Base-by-base conservation (phyloP, 768 basidiomycete species). In the Boletus coccyginus region DNA sequence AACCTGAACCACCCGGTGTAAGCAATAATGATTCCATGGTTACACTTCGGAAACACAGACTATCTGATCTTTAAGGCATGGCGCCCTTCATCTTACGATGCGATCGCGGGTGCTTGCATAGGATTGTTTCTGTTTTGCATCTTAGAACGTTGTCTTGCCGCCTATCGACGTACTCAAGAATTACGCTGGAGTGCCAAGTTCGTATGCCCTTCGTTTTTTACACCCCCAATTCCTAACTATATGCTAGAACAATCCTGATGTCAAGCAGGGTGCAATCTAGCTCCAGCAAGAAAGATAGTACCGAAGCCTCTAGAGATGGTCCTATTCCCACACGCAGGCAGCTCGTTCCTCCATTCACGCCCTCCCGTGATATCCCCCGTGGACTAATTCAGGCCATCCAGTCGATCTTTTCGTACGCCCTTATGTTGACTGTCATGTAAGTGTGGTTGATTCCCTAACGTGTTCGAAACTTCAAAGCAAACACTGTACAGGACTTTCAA, bases 381-480 rank as follows among this genome's bases (percentile, higher is more conserved):
- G 92, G 92, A 1, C 65, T 80, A 3, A 62, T 92, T 41, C 83
- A 85, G 58, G 81, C 81, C 10, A 54, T 84, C 19, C 90, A 92
- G 56, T 77, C 83, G 41, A 70, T 83, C 21, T 63, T 94, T 21
- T 74, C 73, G 27, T 95, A 91, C 62, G 61, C 77, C 6, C 79
- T 95, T 54, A 95, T 96, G 93, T 70, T 93, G 67, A 83, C 81
- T 10, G 78, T 90, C 63, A 92, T 93, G 90, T 92, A 70, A 72
- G 86, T 43, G 36, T 9, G 21, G 21, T 44, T 46, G 11, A 13
- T 17, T 17, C 19, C 40, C 57, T 32, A 39, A 49, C 13, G 45
- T 11, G 29, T 46, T 33, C 27, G 5, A 29, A 52, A 4, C 36
- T 40, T 64, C 33, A 41, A 60, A 66, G 24, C 46, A 24, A 50